Conservation (phyloP, 495 filamentous ascomycete species). For the Hyaloscypha finlandica region DNA sequence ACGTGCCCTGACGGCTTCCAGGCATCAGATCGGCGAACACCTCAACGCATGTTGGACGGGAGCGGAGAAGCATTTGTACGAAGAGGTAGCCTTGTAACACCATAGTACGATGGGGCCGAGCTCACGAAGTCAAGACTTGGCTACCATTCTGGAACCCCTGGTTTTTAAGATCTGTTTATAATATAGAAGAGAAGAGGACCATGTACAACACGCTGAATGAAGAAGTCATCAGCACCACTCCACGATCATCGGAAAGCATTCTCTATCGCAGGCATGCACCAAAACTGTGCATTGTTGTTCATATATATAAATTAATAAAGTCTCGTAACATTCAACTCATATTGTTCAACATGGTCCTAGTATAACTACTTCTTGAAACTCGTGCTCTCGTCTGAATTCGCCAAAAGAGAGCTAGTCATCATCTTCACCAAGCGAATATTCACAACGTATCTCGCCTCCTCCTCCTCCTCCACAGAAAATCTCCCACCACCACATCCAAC, state of each 20-base stretch:
- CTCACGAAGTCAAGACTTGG: not conserved
- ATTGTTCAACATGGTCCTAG: too few relatives aligned
- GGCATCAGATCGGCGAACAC: too few relatives aligned
- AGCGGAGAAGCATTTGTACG: not conserved
- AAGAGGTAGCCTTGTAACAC: not conserved
- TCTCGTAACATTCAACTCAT: too few relatives aligned
- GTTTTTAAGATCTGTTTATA: not conserved
- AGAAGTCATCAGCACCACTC: not conserved
- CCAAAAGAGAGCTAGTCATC: not conserved
- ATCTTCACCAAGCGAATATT: not conserved
- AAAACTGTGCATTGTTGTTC: not conserved
- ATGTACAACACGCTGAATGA: not conserved
- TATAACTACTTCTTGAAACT: too few relatives aligned
- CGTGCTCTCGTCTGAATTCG: too few relatives aligned
- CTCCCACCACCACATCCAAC: not conserved
- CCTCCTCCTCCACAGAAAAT: not conserved
- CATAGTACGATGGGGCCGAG: not conserved
- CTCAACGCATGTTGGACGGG: not conserved
- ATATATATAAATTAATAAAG: too few relatives aligned
- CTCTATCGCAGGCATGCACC: not conserved
- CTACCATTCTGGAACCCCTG: not conserved
- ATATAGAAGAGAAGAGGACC: not conserved
- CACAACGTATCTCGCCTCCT: not conserved
- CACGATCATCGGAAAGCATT: not conserved
- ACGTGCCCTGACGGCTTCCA: too few relatives aligned